Conservation (phyloP, 2,329 filamentous ascomycete genomes). For the Fusarium algeriense region DNA sequence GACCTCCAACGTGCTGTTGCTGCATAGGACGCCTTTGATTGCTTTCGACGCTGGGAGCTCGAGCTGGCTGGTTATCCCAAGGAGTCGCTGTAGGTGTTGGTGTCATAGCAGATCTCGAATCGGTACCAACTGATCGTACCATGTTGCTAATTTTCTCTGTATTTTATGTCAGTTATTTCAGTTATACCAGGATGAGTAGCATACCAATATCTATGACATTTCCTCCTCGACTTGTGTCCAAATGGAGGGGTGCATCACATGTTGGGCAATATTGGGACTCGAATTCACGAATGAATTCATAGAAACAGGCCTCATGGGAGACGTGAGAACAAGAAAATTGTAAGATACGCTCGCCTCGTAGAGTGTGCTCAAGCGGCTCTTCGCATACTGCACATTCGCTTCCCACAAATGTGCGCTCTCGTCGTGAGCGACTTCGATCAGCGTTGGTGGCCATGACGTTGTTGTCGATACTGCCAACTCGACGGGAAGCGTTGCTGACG, state of each 20-base stretch:
- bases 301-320: constrained; percentile 97
- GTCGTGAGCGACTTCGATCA: constrained; percentile 81
- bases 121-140: constrained; percentile 81
- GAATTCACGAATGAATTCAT: constrained; percentile 96
- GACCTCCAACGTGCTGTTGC: constrained; percentile 41
- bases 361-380: constrained; percentile 93
- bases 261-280: constrained; percentile 95
- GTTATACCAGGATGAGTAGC: constrained; percentile 36
- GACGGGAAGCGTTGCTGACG: constrained; percentile 49
- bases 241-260: constrained; percentile 89
- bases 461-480: constrained; percentile 56
- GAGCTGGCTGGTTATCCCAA: constrained; percentile 74
- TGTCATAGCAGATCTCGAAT: constrained; percentile 66
- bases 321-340: constrained; percentile 98
- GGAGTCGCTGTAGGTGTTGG: constrained; percentile 69
- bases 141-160: constrained; percentile 95
- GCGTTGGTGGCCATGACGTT: constrained; percentile 62
- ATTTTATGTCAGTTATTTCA: constrained; percentile 44
- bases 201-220: constrained; percentile 92
- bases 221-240: constrained; percentile 92
- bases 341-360: constrained; percentile 91
- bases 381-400: constrained; percentile 96
- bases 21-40: constrained; percentile 52
- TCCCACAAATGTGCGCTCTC: constrained; percentile 95
- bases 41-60: constrained; percentile 65